These are phyloP conservation scores for Phytopythium cucurbitacearum DNA, from an alignment of 352 stramenopile genomes.

Conservation along the genomic window DNA sequence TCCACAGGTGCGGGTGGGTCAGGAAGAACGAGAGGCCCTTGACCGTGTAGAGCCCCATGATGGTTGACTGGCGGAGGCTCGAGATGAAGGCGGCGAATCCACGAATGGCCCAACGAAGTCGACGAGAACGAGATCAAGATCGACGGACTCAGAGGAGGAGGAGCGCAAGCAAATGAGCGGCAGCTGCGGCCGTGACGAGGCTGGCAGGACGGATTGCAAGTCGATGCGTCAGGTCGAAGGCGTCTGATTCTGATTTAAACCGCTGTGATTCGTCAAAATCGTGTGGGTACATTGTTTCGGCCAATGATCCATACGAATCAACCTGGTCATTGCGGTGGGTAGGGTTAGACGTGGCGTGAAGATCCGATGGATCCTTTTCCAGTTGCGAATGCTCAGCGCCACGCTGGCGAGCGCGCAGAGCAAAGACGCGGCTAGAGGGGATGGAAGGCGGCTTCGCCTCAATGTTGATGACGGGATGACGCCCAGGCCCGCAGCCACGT, in stretches of 20 bases:
- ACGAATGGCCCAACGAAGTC: conserved; percentile 9
- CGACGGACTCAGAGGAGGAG: neutral
- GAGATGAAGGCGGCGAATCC: conserved; percentile 4
- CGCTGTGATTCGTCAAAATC: neutral
- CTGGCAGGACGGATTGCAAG: neutral
- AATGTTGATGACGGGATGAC: too few species aligned
- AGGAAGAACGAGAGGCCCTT: conserved; percentile 44
- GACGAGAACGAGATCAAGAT: neutral
- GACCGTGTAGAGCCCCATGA: conserved; percentile 36
- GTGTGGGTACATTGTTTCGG: too few species aligned
- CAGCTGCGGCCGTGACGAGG: neutral
- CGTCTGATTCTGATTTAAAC: neutral
- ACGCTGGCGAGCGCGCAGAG: too few species aligned
- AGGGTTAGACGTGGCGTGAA: too few species aligned
- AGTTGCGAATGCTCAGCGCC: too few species aligned
- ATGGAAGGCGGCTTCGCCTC: too few species aligned
- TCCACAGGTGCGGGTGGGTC: conserved; percentile 42
- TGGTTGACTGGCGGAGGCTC: neutral
- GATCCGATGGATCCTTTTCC: too few species aligned
- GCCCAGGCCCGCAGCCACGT: too few species aligned
- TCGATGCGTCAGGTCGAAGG: too few species aligned
- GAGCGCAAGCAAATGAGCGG: neutral
- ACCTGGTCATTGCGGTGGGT: too few species aligned
- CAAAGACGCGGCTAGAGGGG: too few species aligned
- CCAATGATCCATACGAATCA: too few species aligned